Evolutionary conservation across 2,329 filamentous ascomycete species (phyloP), one percentile per base, ranked within the genome.

Genomic region (Zymoseptoria tritici): DNA sequence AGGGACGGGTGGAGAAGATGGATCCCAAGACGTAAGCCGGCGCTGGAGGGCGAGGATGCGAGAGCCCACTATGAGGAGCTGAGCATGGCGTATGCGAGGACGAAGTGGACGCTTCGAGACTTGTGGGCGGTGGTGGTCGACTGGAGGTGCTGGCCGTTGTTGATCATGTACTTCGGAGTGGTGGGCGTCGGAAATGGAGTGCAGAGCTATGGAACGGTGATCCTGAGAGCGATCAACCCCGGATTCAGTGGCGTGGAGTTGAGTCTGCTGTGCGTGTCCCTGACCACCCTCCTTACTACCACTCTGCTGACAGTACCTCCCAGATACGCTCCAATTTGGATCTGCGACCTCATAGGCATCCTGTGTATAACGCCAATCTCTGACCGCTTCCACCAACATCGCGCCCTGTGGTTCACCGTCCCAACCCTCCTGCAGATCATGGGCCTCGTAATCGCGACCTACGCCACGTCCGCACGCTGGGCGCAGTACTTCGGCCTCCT

Each of bases 121-220:
- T 78, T 96, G 1, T 77, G 79, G 22, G 77, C 79, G 22, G 89
- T 95, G 1, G 76, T 96, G 29, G 79, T 89, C 42, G 91, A 96
- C 74, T 96, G 91, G 91, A 84, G 91, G 2, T 80, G 96, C 19
- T 96, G 90, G 88, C 91, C 91, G 1, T 75, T 96, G 65, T 81
- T 87, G 1, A 71, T 96, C 57, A 96, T 96, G 91, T 96, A 96
- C 76, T 96, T 96, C 76, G 91, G 91, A 20, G 91, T 96, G 2
- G 91, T 96, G 1, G 91, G 91, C 21, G 91, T 96, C 2, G 91
- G 91, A 21, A 96, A 96, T 63, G 91, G 91, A 52, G 91, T 90
- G 0, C 91, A 96, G 75, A 84, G 89, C 53, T 96, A 96, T 71
- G 90, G 88, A 31, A 93, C 87, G 2, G 85, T 96, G 65, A 96